phyloP scores from a whole-genome alignment of 768 basidiomycete genomes.

The Lactifluus piperatus region DNA sequence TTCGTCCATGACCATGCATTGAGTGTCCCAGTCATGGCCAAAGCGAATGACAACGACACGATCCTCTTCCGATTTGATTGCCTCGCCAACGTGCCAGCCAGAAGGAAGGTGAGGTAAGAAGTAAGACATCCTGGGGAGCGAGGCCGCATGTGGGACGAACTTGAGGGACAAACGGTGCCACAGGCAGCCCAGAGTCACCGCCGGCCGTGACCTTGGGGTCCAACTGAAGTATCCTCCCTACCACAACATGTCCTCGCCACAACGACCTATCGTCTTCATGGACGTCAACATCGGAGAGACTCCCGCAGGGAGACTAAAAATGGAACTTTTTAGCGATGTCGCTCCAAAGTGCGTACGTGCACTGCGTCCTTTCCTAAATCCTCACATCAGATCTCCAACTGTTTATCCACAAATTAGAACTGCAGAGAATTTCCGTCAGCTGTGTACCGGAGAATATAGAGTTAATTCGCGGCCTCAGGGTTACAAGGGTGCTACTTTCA shows the following conservation, averaged over 20 bases:
- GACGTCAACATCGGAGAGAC: conserved; percentile 96
- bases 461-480: conserved; percentile 83
- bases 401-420: conserved; percentile 48
- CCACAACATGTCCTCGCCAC: conserved; percentile 28
- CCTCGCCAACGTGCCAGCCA: conserved; percentile 98
- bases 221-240: background rate
- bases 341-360: conserved; percentile 75
- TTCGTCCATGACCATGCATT: conserved; percentile 99
- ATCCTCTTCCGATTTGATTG: conserved; percentile 97
- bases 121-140: conserved; percentile 57
- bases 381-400: background rate
- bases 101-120: conserved; percentile 83
- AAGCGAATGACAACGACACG: conserved; percentile 91
- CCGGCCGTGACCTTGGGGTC: no score
- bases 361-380: background rate
- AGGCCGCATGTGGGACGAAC: background rate
- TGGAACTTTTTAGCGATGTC: conserved; percentile 95
- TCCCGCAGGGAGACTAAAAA: conserved; percentile 88
- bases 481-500: conserved; percentile 87
- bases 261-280: conserved; percentile 91
- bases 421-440: conserved; percentile 94
- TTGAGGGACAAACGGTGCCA: background rate
- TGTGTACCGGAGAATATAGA: conserved; percentile 95
- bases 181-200: no score
- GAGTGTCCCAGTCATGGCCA: conserved; percentile 86